These are phyloP conservation scores for Furcasterigmium furcatum DNA, from an alignment of 2,329 filamentous ascomycete species.

Conservation along the genomic window DNA sequence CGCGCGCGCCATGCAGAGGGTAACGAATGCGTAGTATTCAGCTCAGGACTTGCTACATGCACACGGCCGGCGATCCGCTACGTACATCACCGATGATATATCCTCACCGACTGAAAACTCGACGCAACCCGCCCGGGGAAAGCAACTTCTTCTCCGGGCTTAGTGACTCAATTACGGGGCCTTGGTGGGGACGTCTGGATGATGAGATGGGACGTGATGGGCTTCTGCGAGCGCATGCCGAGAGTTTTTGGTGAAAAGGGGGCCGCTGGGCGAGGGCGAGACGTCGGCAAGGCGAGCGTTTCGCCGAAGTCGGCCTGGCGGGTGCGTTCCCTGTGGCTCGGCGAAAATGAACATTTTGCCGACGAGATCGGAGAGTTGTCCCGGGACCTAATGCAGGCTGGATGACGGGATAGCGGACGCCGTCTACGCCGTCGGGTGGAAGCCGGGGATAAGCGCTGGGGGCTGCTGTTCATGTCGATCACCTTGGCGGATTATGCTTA, in stretches of 20 bases:
- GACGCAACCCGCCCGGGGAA: background rate
- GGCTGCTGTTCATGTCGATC: no score
- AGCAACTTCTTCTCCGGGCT: background rate
- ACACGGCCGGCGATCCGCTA: no score
- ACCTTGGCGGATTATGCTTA: no score
- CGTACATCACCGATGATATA: no score
- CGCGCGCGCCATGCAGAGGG: no score
- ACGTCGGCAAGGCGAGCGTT: background rate
- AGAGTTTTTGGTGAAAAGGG: background rate
- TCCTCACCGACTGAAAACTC: no score
- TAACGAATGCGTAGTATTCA: no score
- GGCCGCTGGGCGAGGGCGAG: background rate
- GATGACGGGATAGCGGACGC: no score
- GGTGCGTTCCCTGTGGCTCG: background rate
- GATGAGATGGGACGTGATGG: background rate
- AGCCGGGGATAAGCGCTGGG: no score
- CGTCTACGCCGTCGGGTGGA: no score
- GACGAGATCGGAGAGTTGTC: conserved; percentile 3
- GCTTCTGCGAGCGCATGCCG: background rate
- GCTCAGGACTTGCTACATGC: no score
- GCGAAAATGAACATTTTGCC: background rate
- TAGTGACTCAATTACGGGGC: background rate
- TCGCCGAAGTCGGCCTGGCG: background rate
- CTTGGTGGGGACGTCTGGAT: background rate
- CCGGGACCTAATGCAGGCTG: background rate